Evolutionary conservation across 352 stramenopile species (phyloP), one percentile per base, ranked within the genome.

Genomic region (Phytopythium ostracodes): DNA sequence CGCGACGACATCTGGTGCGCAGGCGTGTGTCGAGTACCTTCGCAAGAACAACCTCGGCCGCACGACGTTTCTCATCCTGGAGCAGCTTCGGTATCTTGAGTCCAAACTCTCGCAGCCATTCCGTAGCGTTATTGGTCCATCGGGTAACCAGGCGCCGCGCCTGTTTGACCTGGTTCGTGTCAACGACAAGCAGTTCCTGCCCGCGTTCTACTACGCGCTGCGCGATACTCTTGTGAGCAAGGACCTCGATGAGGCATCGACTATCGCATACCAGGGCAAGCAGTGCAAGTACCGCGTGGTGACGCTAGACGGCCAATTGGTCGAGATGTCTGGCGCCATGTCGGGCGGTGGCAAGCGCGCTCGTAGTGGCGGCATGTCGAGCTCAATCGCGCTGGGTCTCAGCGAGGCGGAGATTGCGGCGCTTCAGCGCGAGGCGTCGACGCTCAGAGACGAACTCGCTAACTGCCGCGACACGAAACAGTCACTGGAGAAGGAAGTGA

Each of bases 321-420:
- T 99, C 40, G 98, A 99, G 56, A 96, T 96, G 43, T 98, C 91
- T n/a, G 98, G 98, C 56, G 98, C 98, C 9, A 99, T 99, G 98
- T 97, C 95, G 6, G 98, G 98, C 59, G 98, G 98, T 73, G 98
- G 98, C 25, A 98, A 96, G 36, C 78, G 72, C 33, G 88, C 96
- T 24, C 82, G 91, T 36, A 96, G 87, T 31, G 97, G 96, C 22
- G 93, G 95, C n/a, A 99, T 99, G 95, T 91, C 81, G 14, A 92
- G 76, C 40, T 83, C 80, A 6, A 72, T 95, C 49, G 55, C 77
- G 10, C 73, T 62, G 5, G 75, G 72, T 4, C 47, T 89, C 33
- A 92, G 76, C 29, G 72, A 88, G 38, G 68, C 66, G 1, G 84
- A 96, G 42, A 88, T 94, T 56, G 59, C 63, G 10, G 67, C 66